Evolutionary conservation across 2,329 filamentous ascomycete species (phyloP), one percentile per base, ranked within the genome.

Genomic region (Cladosporium sp.): DNA sequence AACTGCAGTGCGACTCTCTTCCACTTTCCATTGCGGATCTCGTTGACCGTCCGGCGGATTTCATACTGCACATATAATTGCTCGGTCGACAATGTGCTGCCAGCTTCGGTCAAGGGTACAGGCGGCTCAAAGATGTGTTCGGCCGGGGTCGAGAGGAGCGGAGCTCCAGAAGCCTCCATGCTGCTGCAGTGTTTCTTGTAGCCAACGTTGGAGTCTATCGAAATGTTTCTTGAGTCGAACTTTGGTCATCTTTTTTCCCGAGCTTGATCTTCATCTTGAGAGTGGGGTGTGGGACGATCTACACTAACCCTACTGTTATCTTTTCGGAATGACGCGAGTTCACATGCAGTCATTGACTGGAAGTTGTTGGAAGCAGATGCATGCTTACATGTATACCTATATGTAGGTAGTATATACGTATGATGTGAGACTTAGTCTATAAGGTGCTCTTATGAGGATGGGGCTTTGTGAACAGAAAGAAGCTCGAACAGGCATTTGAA

Each of bases 1-100:
- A 99, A 97, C 71, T 99, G 94, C n/a, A 99, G 77, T 1, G 92
- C 94, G 34, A 99, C 84, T 52, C 88, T 84, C 62, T 77, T 83
- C 83, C 90, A 96, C 72, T 81, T 81, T 43, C 85, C 88, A 5
- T 80, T 74, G n/a, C 80, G 79, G 49, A 99, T 88, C 73, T 96
- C 90, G 37, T 77, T 74, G 51, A 91, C 83, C 0, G 94, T 97
- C 59, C 90, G 84, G 60, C 83, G 81, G 64, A 97, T 88, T 74
- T 99, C 94, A 77, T 97, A 99, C 51, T 89, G 87, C 40, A 86
- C 76, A 58, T 79, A 77, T 30, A 97, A 79, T 69, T 92, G 88
- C 69, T 89, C 85, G 64, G 93, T 85, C 15, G 81, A 79, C 19
- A 83, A 69, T 43, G 59, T 54, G 50, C 58, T 64, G 11, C 62